A percentile compares a stretch with the other conserved stretches of the same genome.
Conservation (phyloP, 768 basidiomycete genomes). For the Amanita rubescens region DNA sequence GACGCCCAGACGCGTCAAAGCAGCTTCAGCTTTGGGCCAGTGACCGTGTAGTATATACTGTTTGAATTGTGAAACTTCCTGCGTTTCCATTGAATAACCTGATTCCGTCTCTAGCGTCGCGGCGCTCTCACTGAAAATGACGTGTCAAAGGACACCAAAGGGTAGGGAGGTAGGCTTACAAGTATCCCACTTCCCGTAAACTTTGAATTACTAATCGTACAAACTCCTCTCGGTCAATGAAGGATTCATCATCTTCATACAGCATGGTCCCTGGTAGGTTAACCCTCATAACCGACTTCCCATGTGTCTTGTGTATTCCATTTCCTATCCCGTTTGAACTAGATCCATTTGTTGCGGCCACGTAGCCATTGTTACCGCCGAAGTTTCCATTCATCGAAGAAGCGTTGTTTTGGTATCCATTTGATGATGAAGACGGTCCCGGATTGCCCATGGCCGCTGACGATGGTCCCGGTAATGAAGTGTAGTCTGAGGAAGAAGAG, state of each 20-base stretch:
- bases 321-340: slow-evolving; percentile 39
- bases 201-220: slow-evolving; percentile 85
- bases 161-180: slow-evolving; percentile 33
- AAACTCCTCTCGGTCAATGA: slow-evolving; percentile 84
- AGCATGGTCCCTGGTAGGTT: slow-evolving; percentile 64
- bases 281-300: slow-evolving; percentile 51
- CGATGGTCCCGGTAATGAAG: slow-evolving; percentile 12
- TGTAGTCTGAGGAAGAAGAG: slow-evolving; percentile 36
- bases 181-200: slow-evolving; percentile 79
- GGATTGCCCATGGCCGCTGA: slow-evolving; percentile 9
- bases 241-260: slow-evolving; percentile 75
- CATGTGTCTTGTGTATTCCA: slow-evolving; percentile 40
- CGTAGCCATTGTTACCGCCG: slow-evolving; percentile 27
- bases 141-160: neutral
- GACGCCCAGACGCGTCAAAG: slow-evolving; percentile 64
- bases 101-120: slow-evolving; percentile 88
- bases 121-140: slow-evolving; percentile 66
- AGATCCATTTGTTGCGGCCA: slow-evolving; percentile 15
- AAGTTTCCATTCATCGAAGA: slow-evolving; percentile 37
- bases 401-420: slow-evolving; percentile 25
- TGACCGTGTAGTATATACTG: slow-evolving; percentile 70
- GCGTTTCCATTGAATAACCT: slow-evolving; percentile 77
- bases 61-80: slow-evolving; percentile 73
- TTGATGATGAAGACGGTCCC: slow-evolving; percentile 12
- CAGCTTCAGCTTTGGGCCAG: slow-evolving; percentile 73